Evolutionary conservation across 495 filamentous ascomycete species (phyloP), one percentile per base, ranked within the genome.

Genomic region (Penicillium lagena): DNA sequence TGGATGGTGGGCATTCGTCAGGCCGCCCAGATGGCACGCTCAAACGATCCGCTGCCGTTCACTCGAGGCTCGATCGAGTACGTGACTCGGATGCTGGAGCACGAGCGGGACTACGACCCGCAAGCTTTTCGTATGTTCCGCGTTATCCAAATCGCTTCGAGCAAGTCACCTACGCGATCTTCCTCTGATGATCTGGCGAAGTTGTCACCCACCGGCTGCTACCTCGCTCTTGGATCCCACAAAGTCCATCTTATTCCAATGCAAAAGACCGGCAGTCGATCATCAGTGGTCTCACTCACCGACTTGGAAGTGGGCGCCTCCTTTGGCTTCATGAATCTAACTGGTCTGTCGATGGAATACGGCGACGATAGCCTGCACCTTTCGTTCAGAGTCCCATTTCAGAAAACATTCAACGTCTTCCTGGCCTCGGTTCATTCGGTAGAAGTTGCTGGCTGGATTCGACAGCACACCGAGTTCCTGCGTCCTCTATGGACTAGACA

Each of bases 361-460:
- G 73, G 73, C 32, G 89, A 96, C 55, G 90, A 98, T 66, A 81
- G 85, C 13, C 88, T 98, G 60, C 85, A 88, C 49, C 71, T 96
- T 12, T 80, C 81, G 4, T 96, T 96, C 57, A 86, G 83, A 29
- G 62, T 79, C 27, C 91, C 91, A 13, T 71, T 89, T 34, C 75
- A 79, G 37, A 68, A 72, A 31, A 60, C 79, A 5, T 77, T 77
- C 37, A 76, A 76, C 15, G 67, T 96, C 0, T 81, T 87, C 49
- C 72, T 98, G 11, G 87, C 91, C 17, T 94, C 90, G 17, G 78
- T 83, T 7, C 77, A 85, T 50, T 85, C 87, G 29, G 74, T 79
- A 8, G 86, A 87, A 45, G 87, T 96, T 49, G 84, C 87, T 28
- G 75, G 82, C 17, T 82, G 78, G 50, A 68, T 96, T 15, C 77